phyloP scores from a whole-genome alignment of 225 moss, liverwort and hornwort species.

The Pseudoscleropodium purum region DNA sequence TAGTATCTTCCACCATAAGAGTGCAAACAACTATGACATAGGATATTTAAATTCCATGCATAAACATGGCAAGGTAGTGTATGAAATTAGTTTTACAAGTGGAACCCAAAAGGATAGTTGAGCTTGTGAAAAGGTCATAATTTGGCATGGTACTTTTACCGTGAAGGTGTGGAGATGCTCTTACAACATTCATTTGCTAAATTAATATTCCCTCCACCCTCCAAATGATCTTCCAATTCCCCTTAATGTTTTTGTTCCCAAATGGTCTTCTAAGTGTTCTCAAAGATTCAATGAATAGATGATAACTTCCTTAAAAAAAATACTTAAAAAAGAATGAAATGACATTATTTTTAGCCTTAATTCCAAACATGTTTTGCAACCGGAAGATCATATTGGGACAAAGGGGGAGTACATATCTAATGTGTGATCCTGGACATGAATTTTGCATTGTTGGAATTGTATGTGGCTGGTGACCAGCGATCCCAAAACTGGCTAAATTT shows the following conservation, averaged over 20 bases:
- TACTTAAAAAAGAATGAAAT: not conserved
- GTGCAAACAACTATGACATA: not conserved
- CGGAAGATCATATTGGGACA: not conserved
- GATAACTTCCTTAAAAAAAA: not conserved
- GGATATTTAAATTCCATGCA: not conserved
- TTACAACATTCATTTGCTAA: not conserved
- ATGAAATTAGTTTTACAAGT: not conserved
- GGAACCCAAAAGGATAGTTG: not conserved
- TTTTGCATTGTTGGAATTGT: not conserved
- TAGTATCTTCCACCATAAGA: not conserved
- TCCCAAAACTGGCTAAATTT: no score
- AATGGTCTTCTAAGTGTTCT: no score
- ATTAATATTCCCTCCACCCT: fast-evolving
- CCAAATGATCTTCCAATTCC: not conserved
- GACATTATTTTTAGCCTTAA: not conserved
- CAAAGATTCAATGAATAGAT: not conserved
- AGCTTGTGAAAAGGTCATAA: not conserved
- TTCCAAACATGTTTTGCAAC: not conserved
- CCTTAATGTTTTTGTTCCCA: not conserved
- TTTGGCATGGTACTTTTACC: not conserved
- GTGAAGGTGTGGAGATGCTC: not conserved
- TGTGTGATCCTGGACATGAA: not conserved
- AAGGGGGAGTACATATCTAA: no score
- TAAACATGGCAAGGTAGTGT: fast-evolving
- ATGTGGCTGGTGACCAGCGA: not conserved